phyloP scores from a whole-genome alignment of 2,329 filamentous ascomycete species.

The Botrytis fragariae region DNA sequence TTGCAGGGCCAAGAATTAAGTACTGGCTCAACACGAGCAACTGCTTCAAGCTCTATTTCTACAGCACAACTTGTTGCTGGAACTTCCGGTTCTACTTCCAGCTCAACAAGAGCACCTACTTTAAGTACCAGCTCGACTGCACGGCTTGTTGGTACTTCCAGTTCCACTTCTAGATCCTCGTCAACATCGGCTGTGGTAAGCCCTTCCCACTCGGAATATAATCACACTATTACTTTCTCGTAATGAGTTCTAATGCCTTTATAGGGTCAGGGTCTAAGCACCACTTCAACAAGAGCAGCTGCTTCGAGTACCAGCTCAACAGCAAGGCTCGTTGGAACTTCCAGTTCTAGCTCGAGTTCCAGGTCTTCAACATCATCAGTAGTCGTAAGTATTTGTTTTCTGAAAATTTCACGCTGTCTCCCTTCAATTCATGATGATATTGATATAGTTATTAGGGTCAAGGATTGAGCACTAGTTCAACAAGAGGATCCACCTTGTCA shows the following conservation, averaged over 20 bases:
- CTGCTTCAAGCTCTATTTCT: not conserved
- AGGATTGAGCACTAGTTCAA: not conserved
- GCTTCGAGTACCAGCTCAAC: not conserved
- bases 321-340: not conserved
- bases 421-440: not conserved
- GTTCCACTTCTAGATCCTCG: not conserved
- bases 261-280: not conserved
- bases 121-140: not conserved
- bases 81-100: not conserved
- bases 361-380: not conserved
- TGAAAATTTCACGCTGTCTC: fast-evolving
- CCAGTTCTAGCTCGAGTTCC: not conserved
- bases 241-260: not conserved
- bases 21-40: not conserved
- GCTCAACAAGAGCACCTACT: not conserved
- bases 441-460: not conserved
- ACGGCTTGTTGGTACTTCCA: not conserved
- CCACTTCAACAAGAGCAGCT: not conserved
- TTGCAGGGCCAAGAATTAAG: not conserved
- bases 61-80: not conserved
- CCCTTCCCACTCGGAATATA: not conserved
- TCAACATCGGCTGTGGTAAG: not conserved
- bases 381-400: not conserved
- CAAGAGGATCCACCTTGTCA: not conserved
- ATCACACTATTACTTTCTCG: not conserved